Evolutionary conservation across 495 filamentous ascomycete species (phyloP).

Genomic region (Mycothermus thermophilus): DNA sequence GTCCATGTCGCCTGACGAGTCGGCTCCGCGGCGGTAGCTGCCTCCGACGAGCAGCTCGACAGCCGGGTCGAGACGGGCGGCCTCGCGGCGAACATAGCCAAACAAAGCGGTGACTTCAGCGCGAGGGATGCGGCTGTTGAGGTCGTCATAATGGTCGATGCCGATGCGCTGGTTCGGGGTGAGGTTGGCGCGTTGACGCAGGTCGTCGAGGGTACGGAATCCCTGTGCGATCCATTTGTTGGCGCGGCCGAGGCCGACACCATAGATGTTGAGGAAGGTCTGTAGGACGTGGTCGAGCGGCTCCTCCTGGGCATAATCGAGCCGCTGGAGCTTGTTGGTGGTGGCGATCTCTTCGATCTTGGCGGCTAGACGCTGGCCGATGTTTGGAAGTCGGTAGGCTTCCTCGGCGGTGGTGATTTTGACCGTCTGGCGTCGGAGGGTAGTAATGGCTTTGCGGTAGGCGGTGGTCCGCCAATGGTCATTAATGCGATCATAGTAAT

Average conservation of each 20-base stretch:
- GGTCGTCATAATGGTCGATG: constrained; percentile 69
- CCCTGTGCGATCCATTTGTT: constrained; percentile 68
- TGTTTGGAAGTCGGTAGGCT: constrained; percentile 52
- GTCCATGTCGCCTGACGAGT: constrained; percentile 70
- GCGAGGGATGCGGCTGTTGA: constrained; percentile 70
- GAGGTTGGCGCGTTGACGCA: constrained; percentile 50
- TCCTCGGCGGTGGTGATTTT: constrained; percentile 56
- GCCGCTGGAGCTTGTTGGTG: constrained; percentile 58
- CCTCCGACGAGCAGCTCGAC: constrained; percentile 61
- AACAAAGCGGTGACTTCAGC: constrained; percentile 61
- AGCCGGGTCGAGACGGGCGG: constrained; percentile 43
- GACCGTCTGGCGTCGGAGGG: constrained; percentile 49
- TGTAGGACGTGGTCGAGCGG: constrained; percentile 48
- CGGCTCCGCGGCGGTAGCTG: constrained; percentile 71
- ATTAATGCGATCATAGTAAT: constrained; percentile 58
- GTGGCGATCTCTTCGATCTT: constrained; percentile 85
- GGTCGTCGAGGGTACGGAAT: constrained; percentile 58
- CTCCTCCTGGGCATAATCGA: constrained; percentile 55
- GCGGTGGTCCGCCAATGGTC: constrained; percentile 72
- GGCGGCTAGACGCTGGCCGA: constrained; percentile 62
- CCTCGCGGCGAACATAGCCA: constrained; percentile 47
- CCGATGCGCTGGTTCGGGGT: constrained; percentile 64
- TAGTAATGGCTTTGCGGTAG: constrained; percentile 68
- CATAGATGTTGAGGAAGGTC: constrained; percentile 65
- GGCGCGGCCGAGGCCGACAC: constrained; percentile 58